Conservation (phyloP, 768 basidiomycete genomes). For the Daedaleopsis nitida region DNA sequence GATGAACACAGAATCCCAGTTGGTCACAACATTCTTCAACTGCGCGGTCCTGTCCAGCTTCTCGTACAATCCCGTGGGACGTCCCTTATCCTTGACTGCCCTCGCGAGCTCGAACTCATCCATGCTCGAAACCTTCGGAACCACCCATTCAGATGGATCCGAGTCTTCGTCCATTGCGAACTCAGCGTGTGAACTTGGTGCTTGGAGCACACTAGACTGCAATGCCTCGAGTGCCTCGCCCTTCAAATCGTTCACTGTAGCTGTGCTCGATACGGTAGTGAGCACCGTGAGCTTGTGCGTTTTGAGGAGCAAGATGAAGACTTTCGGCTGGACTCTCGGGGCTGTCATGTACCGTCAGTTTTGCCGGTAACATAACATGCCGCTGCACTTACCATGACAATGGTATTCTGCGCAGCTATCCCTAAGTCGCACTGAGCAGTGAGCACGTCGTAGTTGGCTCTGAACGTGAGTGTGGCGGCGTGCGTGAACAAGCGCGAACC, state of each 20-base stretch:
- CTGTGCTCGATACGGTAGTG: constrained; percentile 54
- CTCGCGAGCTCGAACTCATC: constrained; percentile 70
- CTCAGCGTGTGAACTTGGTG: constrained; percentile 20
- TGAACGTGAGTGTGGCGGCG: constrained; percentile 8
- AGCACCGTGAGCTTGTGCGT: constrained; percentile 73
- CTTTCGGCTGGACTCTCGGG: constrained; percentile 57
- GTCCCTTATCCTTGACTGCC: constrained; percentile 52
- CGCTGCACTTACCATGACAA: not conserved
- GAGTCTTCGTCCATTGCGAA: constrained; percentile 19
- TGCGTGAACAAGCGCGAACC: not conserved
- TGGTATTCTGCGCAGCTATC: no score
- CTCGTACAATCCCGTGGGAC: constrained; percentile 52
- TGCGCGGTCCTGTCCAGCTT: constrained; percentile 47
- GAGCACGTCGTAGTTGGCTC: not conserved
- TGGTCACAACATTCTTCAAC: constrained; percentile 52
- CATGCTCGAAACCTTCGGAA: constrained; percentile 38
- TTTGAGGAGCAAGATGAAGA: constrained; percentile 69
- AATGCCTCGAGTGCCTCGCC: constrained; percentile 65
- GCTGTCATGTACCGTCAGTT: constrained; percentile 32
- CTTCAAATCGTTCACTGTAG: constrained; percentile 61
- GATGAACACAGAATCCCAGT: constrained; percentile 71
- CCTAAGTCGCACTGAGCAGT: no score
- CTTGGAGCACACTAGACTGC: constrained; percentile 44
- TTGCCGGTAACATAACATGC: not conserved
- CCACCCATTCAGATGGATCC: constrained; percentile 28